phyloP scores from a whole-genome alignment of 108 stramenopile species.

The Nannochloropsis gaditana region DNA sequence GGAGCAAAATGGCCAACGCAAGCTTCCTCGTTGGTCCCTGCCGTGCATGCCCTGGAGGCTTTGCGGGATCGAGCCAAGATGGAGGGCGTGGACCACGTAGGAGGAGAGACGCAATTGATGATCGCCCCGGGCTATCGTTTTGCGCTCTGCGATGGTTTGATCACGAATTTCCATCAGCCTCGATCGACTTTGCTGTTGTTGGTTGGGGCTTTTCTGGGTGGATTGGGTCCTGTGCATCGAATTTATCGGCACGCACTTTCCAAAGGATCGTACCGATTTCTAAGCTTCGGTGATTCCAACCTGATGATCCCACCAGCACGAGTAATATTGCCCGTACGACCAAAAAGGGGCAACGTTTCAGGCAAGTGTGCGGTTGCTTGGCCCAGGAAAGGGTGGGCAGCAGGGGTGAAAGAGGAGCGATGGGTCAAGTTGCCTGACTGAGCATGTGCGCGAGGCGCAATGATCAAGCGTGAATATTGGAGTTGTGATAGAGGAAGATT shows the following conservation, averaged over 20 bases:
- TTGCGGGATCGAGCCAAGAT: conserved; percentile 33
- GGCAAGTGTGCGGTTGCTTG: background rate
- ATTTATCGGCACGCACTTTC: background rate
- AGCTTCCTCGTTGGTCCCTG: background rate
- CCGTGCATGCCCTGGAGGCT: conserved; percentile 35
- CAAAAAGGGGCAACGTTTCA: background rate
- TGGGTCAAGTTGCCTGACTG: background rate
- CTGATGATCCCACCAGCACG: conserved; percentile 4
- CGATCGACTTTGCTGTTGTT: conserved; percentile 61
- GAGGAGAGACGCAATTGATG: conserved; percentile 53
- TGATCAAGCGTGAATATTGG: too few relatives aligned
- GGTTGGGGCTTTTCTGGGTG: conserved; percentile 35
- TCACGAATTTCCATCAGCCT: conserved; percentile 63
- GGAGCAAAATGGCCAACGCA: conserved; percentile 14
- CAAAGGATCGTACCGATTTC: background rate
- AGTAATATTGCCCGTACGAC: background rate
- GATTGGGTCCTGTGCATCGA: background rate
- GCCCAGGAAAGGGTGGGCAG: background rate
- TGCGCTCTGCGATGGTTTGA: conserved; percentile 52
- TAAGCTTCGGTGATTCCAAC: conserved; percentile 2
- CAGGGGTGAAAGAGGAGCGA: background rate
- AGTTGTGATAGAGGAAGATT: background rate
- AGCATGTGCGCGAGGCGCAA: background rate
- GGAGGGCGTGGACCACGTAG: conserved; percentile 30
- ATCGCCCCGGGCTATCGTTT: conserved; percentile 56